phyloP scores from a whole-genome alignment of 306 rosid species.

The Pachyrhizus erosus region DNA sequence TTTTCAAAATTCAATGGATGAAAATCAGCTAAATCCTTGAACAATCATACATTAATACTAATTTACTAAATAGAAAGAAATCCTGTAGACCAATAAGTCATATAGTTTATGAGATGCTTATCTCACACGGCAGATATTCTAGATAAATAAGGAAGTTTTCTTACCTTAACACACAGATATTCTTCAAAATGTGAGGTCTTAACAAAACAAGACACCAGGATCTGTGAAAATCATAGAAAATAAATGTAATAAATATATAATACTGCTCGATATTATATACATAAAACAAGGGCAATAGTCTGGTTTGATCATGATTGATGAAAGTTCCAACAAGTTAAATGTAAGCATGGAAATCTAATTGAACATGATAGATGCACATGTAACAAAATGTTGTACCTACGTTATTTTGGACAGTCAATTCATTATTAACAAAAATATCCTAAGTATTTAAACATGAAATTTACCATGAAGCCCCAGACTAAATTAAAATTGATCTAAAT shows the following conservation, averaged over 20 bases:
- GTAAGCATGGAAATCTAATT: neutral
- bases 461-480: slow-evolving; percentile 21
- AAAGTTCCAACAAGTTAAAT: slow-evolving; percentile 18
- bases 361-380: slow-evolving; percentile 3
- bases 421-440: slow-evolving; percentile 16
- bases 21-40: slow-evolving; percentile 45
- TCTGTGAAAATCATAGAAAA: slow-evolving; percentile 57
- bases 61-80: slow-evolving; percentile 18
- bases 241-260: slow-evolving; percentile 13
- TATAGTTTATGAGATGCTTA: neutral
- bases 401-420: neutral
- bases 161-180: slow-evolving; percentile 92
- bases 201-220: slow-evolving; percentile 90
- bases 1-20: slow-evolving; percentile 39
- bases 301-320: slow-evolving; percentile 9
- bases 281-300: slow-evolving; percentile 13
- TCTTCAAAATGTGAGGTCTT: slow-evolving; percentile 94
- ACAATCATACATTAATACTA: too few species aligned
- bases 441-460: slow-evolving; percentile 4
- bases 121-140: slow-evolving; percentile 10
- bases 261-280: neutral
- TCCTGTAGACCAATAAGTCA: neutral
- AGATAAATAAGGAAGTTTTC: slow-evolving; percentile 30
- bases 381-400: neutral
- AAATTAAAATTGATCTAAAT: slow-evolving; percentile 15